Percentiles rank a stretch among this genome's conserved stretches.
Conservation (phyloP, 2,329 filamentous ascomycete species). For the Hymenoscyphus repandus region DNA sequence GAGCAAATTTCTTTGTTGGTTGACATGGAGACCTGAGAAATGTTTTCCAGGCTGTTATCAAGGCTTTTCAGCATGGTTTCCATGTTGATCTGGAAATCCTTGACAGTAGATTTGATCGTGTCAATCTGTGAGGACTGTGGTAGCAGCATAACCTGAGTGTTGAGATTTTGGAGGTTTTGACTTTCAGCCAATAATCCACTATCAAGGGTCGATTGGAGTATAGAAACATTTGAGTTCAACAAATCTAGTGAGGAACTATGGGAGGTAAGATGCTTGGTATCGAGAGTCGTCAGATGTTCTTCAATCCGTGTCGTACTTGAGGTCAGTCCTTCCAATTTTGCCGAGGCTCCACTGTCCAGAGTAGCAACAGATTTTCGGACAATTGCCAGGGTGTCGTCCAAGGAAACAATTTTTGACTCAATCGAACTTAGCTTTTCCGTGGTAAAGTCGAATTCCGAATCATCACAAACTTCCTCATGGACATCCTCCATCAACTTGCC, state of each 20-base stretch:
- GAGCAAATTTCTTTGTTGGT: not conserved
- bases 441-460: conserved; percentile 1
- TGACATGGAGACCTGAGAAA: not conserved
- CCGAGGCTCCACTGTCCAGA: conserved; percentile 7
- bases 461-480: conserved; percentile 7
- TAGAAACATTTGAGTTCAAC: conserved; percentile 4
- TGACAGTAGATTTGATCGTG: conserved; percentile 1
- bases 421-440: conserved; percentile 13
- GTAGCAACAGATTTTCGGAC: conserved; percentile 10
- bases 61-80: not conserved
- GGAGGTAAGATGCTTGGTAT: conserved; percentile 5
- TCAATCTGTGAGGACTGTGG: conserved; percentile 8
- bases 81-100: conserved; percentile 1
- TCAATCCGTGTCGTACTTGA: conserved; percentile 1
- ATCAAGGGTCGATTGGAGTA: conserved; percentile 8
- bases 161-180: conserved; percentile 7
- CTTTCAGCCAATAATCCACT: conserved; percentile 8
- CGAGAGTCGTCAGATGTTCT: not conserved
- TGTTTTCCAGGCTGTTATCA: not conserved
- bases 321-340: conserved; percentile 3
- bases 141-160: conserved; percentile 6
- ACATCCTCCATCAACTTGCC: conserved; percentile 13
- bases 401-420: conserved; percentile 8
- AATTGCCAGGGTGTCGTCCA: conserved; percentile 14
- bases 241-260: conserved; percentile 4